Base-by-base conservation (phyloP, 2,329 filamentous ascomycete species). In the Fusarium lateritium region DNA sequence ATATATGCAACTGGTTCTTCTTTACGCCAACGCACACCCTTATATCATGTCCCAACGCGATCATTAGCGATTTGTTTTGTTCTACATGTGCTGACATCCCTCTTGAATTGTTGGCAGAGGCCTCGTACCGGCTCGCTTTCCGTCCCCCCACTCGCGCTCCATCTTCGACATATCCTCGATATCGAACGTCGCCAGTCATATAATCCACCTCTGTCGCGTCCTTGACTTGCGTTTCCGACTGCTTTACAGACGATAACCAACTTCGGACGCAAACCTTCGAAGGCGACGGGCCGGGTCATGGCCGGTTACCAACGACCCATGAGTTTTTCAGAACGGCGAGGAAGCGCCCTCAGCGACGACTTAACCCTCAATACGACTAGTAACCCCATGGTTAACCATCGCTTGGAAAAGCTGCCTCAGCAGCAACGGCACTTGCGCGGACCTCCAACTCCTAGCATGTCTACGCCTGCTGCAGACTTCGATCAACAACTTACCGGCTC, bases 361-460 rank as follows among this genome's bases (percentile, higher is more conserved):
- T 77, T 90, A 69, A 84, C 83, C 17, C 81, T 91, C 66, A 83
- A 83, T 64, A 86, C 83, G 47, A 81, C 83, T 46, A 81, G 81
- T 52, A 84, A 77, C 70, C 74, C 79, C 63, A 76, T 81, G 61
- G 75, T 84, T 56, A 82, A 81, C 72, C 81, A 83, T 38, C 79
- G 82, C 61, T 78, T 86, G 68, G 86, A 88, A 57, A 90, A 90
- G 79, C 71, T 79, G 68, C 75, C 77, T 19, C 76, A 79, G 70
- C 74, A 76, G 62, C 73, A 76, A 51, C 75, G 75, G 76, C 87
- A 70, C 44, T 71, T 82, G 43, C 80, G 88, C 76, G 89, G 88
- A 0, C 89, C 89, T 8, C 89, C 89, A 21, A 91, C 89, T 4
- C 89, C 89, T 14, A 91, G 88, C 78, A 89, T 91, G 87, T 87